Conservation (phyloP, 306 rosid species). For the Malus sieversii region DNA sequence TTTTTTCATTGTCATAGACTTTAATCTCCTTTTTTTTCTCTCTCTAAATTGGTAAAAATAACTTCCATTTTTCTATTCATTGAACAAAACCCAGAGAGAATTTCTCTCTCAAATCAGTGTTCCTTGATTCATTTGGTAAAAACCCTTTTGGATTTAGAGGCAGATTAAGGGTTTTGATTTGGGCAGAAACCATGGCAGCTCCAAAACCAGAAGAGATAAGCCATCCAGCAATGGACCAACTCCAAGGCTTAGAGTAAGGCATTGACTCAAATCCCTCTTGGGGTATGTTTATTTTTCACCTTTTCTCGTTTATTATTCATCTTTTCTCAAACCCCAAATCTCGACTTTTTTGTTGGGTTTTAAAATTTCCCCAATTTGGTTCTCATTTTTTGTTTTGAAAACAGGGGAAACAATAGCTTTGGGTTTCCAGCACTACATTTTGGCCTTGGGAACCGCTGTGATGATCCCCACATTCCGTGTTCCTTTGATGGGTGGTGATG, state of each 20-base stretch:
- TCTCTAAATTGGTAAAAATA: not conserved
- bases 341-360: not conserved
- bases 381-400: slow-evolving; percentile 9
- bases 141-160: slow-evolving; percentile 12
- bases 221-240: slow-evolving; percentile 95
- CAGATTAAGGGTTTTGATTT: slow-evolving; percentile 16
- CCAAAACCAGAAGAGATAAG: slow-evolving; percentile 51
- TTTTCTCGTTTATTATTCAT: too few species aligned
- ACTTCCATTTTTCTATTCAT: not conserved
- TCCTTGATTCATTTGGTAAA: not conserved
- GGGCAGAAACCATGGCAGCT: slow-evolving; percentile 40
- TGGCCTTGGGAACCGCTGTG: slow-evolving; percentile 95
- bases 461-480: slow-evolving; percentile 98
- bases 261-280: slow-evolving; percentile 98
- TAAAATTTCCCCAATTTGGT: not conserved
- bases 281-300: slow-evolving; percentile 44
- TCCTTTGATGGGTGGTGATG: slow-evolving; percentile 91
- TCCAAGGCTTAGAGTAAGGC: slow-evolving; percentile 94
- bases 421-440: slow-evolving; percentile 95
- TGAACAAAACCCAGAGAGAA: not conserved
- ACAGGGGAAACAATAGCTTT: slow-evolving; percentile 85
- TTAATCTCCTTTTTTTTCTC: not conserved
- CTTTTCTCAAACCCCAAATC: slow-evolving; percentile 18
- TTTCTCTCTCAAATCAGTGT: not conserved
- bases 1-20: slow-evolving; percentile 20